A percentile compares a stretch with the other conserved stretches of the same genome.
Evolutionary conservation across 805 yeast genomes (phyloP).

Genomic region (Ogataea polymorpha): DNA sequence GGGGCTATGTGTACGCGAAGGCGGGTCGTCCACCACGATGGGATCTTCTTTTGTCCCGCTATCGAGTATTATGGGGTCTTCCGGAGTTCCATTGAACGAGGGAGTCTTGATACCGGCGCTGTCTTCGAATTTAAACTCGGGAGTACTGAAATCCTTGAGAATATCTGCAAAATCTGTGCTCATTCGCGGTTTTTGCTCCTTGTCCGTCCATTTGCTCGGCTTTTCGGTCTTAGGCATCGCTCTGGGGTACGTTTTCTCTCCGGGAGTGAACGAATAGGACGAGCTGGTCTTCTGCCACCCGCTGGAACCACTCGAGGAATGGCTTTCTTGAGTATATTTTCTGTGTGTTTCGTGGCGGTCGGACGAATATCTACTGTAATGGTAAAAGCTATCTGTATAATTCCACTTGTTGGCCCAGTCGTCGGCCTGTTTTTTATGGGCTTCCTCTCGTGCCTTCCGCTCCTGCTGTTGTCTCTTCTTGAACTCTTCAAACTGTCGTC

Average conservation of each 20-base stretch:
- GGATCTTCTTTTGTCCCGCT: slow-evolving; percentile 32
- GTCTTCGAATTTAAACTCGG: neutral
- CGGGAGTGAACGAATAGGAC: slow-evolving; percentile 26
- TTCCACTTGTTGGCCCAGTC: slow-evolving; percentile 11
- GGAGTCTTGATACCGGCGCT: neutral
- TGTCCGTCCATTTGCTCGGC: neutral
- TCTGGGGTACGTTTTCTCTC: slow-evolving; percentile 29
- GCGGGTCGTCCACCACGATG: slow-evolving; percentile 25
- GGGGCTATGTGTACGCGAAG: slow-evolving; percentile 4
- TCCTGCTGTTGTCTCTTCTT: slow-evolving; percentile 17
- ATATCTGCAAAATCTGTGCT: slow-evolving; percentile 1
- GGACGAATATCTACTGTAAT: slow-evolving; percentile 7
- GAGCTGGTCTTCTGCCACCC: slow-evolving; percentile 25
- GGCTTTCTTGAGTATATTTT: neutral
- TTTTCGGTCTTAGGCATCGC: slow-evolving; percentile 16
- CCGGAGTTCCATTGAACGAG: slow-evolving; percentile 15
- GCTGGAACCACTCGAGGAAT: slow-evolving; percentile 8
- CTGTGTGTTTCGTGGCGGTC: neutral
- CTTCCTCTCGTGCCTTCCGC: slow-evolving; percentile 13
- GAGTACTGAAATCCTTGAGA: neutral
- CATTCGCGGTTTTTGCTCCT: neutral
- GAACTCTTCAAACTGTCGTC: slow-evolving; percentile 22
- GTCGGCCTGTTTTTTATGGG: slow-evolving; percentile 9
- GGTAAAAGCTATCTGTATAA: slow-evolving; percentile 9
- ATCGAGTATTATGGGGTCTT: slow-evolving; percentile 28